These are phyloP conservation scores for Coemansia erecta DNA, from an alignment of 192 early-diverging fungal species.

Conservation along the genomic window DNA sequence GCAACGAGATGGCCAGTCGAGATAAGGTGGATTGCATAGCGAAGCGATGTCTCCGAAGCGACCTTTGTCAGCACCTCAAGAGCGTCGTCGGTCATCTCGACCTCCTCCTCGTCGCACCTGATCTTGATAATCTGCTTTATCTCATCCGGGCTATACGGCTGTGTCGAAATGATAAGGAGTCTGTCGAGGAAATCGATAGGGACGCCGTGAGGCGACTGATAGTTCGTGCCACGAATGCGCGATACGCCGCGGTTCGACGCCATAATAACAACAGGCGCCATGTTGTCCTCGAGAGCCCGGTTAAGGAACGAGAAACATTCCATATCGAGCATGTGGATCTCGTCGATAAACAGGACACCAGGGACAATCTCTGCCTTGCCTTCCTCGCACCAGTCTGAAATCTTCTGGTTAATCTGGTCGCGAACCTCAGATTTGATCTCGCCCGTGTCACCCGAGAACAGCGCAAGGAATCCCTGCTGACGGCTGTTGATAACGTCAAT, in stretches of 20 bases:
- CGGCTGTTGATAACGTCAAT: conserved; percentile 98
- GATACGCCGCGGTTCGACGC: conserved; percentile 98
- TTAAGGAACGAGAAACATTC: conserved; percentile 99
- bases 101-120: conserved; percentile 90
- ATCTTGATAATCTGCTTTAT: conserved; percentile 87
- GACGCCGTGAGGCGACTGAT: conserved; percentile 94
- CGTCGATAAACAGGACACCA: conserved; percentile 98
- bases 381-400: conserved; percentile 97
- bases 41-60: conserved; percentile 87
- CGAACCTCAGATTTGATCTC: conserved; percentile 97
- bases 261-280: conserved; percentile 99
- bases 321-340: conserved; percentile 99
- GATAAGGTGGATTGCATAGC: conserved; percentile 96
- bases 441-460: conserved; percentile 96
- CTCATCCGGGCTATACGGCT: conserved; percentile 81
- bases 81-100: conserved; percentile 87
- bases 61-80: conserved; percentile 82
- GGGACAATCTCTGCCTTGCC: conserved; percentile 98
- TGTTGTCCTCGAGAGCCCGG: conserved; percentile 90
- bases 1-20: conserved; percentile 91
- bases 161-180: conserved; percentile 91
- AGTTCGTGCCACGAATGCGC: conserved; percentile 93
- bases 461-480: conserved; percentile 93
- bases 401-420: conserved; percentile 96
- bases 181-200: conserved; percentile 96